Base-by-base conservation (phyloP, 805 yeast genomes). In the Saccharomycopsis selenospora region DNA sequence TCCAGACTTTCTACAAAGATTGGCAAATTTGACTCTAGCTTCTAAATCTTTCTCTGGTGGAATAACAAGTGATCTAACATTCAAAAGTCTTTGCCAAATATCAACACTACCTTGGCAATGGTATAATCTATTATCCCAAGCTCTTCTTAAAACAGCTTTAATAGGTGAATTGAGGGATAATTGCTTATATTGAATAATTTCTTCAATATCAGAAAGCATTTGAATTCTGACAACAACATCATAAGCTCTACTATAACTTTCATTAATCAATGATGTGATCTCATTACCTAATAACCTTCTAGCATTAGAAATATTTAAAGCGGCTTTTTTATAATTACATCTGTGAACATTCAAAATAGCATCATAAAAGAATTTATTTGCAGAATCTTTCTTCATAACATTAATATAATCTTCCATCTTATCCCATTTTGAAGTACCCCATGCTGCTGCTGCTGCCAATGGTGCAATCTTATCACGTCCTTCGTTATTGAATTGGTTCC, bases 391-490 rank as follows among this genome's bases (percentile, higher is more conserved):
- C 56, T 87, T 87, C 95, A 93, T 89, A 1, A 85, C 95, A 55
- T 79, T 71, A 48, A 91, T 90, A 58, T 89, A 93, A 5, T 85
- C 77, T 59, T 87, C 97, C 89, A 95, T 90, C 58, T 86, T 74
- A 56, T 89, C 96, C 99, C 99, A 95, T 60, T 87, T 93, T 1
- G 91, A 91, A 38, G 95, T 70, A 13, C 98, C 97, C 99, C 99
- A 93, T 1, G 98, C 88, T 1, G 99, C 97, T 2, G 98, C 97
- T 0, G 99, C 99, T 0, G 98, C 99, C 47, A 95, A 68, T 0
- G 99, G 98, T 1, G 99, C 99, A 57, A 93, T 89, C 4, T 82
- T 78, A 48, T 96, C 72, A 56, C 82, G 77, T 36, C 80, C 78
- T 14, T 88, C 95, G 25, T 80, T 72, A 1, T 86, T 71, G 0